These are phyloP conservation scores for Raffaelea arxii DNA, from an alignment of 2,329 filamentous ascomycete genomes.

Conservation along the genomic window DNA sequence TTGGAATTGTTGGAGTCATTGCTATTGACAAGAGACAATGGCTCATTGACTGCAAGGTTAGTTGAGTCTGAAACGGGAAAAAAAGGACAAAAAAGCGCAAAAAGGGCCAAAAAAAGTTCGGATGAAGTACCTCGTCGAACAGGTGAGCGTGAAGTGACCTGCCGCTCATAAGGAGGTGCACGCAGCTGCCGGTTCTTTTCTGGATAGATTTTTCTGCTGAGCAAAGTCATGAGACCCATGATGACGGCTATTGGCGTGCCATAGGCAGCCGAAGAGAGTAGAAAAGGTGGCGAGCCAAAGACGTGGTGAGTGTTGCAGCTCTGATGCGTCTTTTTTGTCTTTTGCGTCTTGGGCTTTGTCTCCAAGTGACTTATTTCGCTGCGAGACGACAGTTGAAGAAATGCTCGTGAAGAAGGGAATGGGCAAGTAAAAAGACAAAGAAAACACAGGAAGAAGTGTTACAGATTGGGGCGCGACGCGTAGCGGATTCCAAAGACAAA, in stretches of 20 bases:
- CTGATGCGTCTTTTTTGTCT: neutral
- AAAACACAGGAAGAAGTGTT: no score
- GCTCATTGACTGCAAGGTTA: neutral
- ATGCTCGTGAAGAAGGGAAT: neutral
- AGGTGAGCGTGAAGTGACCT: conserved; percentile 11
- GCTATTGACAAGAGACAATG: no score
- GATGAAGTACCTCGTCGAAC: conserved; percentile 14
- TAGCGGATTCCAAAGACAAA: neutral
- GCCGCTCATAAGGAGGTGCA: conserved; percentile 15
- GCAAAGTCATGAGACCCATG: conserved; percentile 23
- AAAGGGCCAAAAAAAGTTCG: neutral
- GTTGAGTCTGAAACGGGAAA: neutral
- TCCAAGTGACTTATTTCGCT: neutral
- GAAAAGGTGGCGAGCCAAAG: neutral
- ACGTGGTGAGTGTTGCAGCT: no score
- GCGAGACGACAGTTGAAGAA: neutral
- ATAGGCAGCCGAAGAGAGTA: conserved; percentile 8
- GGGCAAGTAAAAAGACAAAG: neutral
- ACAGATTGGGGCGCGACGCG: no score
- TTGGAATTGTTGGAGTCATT: no score
- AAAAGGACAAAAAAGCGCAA: neutral
- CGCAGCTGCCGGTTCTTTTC: conserved; percentile 13
- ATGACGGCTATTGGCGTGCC: conserved; percentile 10
- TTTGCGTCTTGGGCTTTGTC: neutral
- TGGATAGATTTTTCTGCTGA: conserved; percentile 15